phyloP scores from a whole-genome alignment of 2,329 filamentous ascomycete genomes.

The Xylaria hypoxylon region DNA sequence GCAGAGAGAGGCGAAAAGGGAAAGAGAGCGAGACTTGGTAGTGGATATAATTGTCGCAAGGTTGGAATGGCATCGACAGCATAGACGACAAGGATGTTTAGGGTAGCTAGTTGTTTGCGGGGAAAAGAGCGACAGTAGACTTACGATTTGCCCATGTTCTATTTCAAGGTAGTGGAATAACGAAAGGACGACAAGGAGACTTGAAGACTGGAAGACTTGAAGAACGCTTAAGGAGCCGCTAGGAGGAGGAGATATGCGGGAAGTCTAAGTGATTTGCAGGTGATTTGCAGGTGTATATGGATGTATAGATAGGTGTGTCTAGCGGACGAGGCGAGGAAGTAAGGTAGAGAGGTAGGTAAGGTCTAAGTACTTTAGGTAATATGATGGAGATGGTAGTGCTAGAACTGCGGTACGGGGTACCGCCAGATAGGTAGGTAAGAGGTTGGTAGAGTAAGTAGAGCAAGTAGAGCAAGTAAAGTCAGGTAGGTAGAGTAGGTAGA shows the following conservation, averaged over 20 bases:
- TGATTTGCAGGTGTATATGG: conserved; percentile 15
- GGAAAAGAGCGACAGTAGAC: conserved; percentile 36
- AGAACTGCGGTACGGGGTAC: too few relatives aligned
- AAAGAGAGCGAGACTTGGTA: conserved; percentile 4
- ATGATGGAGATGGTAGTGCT: too few relatives aligned
- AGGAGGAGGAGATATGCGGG: conserved; percentile 2
- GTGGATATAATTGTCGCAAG: conserved; percentile 28
- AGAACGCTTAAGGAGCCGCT: conserved; percentile 12
- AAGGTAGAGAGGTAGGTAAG: background rate
- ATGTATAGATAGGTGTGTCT: conserved; percentile 20
- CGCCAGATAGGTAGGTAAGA: too few relatives aligned
- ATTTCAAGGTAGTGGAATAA: conserved; percentile 24
- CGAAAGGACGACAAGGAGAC: background rate
- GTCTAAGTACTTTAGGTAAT: too few relatives aligned
- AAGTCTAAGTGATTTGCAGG: conserved; percentile 13
- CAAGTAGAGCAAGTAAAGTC: background rate
- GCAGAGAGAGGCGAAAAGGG: background rate
- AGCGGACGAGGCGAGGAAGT: conserved; percentile 16
- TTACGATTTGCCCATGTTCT: conserved; percentile 51
- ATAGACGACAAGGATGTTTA: conserved; percentile 26
- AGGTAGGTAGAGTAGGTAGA: background rate
- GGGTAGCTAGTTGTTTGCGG: conserved; percentile 23
- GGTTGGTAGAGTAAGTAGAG: background rate
- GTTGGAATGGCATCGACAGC: background rate
- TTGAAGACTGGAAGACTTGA: background rate